phyloP scores from a whole-genome alignment of 345 rosid genomes.

The Corymbia maculata region DNA sequence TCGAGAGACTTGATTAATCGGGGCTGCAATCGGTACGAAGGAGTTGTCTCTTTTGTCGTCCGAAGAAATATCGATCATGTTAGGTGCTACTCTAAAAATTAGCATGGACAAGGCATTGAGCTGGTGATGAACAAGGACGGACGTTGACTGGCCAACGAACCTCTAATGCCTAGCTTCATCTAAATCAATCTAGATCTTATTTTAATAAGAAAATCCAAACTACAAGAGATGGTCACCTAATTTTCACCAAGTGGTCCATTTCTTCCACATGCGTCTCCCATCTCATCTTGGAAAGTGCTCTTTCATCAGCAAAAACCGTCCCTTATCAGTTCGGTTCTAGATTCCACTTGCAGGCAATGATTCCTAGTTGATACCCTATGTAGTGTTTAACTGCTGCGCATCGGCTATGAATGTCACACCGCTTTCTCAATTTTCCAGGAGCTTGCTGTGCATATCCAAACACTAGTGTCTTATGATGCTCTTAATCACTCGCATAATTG shows the following conservation, averaged over 20 bases:
- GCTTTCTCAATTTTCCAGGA: neutral
- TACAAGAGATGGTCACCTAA: neutral
- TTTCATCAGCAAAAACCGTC: neutral
- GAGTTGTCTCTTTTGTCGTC: neutral
- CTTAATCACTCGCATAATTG: neutral
- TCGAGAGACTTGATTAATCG: neutral
- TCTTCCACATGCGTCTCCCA: neutral
- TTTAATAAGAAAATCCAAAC: neutral
- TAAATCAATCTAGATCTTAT: neutral
- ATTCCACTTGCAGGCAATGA: neutral
- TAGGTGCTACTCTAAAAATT: neutral
- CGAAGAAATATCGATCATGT: neutral
- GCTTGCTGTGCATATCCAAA: neutral
- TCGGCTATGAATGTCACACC: neutral
- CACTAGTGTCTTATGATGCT: accelerated
- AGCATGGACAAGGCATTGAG: neutral
- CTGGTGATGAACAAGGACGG: neutral
- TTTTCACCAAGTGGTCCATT: neutral
- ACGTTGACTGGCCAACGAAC: neutral
- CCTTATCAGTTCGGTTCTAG: neutral
- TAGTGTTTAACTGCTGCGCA: neutral
- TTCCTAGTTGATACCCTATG: neutral
- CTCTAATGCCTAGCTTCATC: neutral
- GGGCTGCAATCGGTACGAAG: neutral
- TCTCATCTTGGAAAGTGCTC: neutral